Base-by-base conservation (phyloP, 257 asterid genomes). In the Ophiorrhiza pumila region DNA sequence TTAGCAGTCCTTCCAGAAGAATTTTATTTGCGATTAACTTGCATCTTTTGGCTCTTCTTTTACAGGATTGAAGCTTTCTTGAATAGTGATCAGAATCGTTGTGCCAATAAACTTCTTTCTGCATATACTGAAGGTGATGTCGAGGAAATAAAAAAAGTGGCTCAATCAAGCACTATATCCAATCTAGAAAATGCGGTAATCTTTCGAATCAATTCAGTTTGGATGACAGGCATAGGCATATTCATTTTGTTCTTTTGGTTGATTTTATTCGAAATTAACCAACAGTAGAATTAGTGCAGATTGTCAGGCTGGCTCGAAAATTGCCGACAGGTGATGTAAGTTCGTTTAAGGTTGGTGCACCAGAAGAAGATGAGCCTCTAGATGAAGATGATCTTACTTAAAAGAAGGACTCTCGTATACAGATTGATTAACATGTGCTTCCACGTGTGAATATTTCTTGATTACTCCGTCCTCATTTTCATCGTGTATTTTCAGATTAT, bases 341-440 rank as follows among this genome's bases (percentile, higher is more conserved):
- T 20, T 78, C 82, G 9, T 76, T 90, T 58, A 92, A 85, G 85
- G 81, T 71, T 69, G 89, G 81, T 15, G 80, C 79, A 39, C 20
- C 68, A 45, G 90, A 81, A 14, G 77, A 81, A 67, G 87, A 79
- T 56, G 96, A 90, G 29, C 85, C 80, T 56, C 63, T 92, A 43
- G 99, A 95, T 75, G 98, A 95, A 81, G 96, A 92, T 76, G 99
- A 95, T 77, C 98, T 95, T 42, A 90, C 99, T 68, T 95, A 83
- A n/a, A n/a, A n/a, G n/a, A n/a, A 66, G 43, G 10, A 29, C 52
- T 5, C 3, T 35, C 11, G 22, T 20, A 18, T 37, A 18, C 35
- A n/a, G 9, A 1, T 45, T 7, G 45, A 25, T 32, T 18, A 0
- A 22, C 76, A 49, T 55, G 65, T 23, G 18, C 18, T 7, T 14